These are phyloP conservation scores for Botrytis sinoallii DNA, from an alignment of 2,329 filamentous ascomycete species.

Conservation along the genomic window DNA sequence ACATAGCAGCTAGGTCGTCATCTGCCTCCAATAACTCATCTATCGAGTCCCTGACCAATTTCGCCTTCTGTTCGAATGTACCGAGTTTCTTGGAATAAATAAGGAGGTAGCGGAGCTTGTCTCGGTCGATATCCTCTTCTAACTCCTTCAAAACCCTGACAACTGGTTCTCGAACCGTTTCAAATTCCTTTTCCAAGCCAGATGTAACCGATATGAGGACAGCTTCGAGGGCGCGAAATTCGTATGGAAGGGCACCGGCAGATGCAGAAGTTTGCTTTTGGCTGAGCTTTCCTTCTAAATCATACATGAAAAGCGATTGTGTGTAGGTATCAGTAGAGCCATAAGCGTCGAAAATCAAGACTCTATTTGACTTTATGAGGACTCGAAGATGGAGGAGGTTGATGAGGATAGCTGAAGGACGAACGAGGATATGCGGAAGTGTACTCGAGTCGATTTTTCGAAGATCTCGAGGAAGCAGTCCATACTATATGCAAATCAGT, in stretches of 20 bases:
- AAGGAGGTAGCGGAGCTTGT: conserved; percentile 85
- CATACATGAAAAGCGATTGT: conserved; percentile 97
- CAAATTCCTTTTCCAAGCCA: conserved; percentile 90
- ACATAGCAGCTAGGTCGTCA: conserved; percentile 93
- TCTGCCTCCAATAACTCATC: conserved; percentile 95
- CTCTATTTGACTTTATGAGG: conserved; percentile 89
- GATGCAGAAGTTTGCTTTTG: conserved; percentile 65
- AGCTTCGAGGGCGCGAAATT: conserved; percentile 92
- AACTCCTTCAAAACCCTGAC: conserved; percentile 84
- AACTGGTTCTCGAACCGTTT: conserved; percentile 88
- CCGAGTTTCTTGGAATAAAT: conserved; percentile 94
- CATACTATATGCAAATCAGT: conserved; percentile 59
- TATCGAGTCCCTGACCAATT: conserved; percentile 89
- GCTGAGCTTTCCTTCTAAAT: conserved; percentile 86
- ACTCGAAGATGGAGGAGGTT: conserved; percentile 96
- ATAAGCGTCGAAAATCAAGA: conserved; percentile 94
- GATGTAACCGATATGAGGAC: conserved; percentile 91
- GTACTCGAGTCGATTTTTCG: conserved; percentile 97
- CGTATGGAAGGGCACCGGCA: conserved; percentile 75
- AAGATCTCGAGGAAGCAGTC: conserved; percentile 86
- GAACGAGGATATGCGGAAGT: conserved; percentile 90
- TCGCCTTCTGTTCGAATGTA: conserved; percentile 96
- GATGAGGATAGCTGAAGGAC: conserved; percentile 87
- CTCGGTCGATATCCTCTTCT: conserved; percentile 93
- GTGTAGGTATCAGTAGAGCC: conserved; percentile 92